Evolutionary conservation across 176 grass and related monocot species (phyloP).

Genomic region (Eremochloa ophiuroides): DNA sequence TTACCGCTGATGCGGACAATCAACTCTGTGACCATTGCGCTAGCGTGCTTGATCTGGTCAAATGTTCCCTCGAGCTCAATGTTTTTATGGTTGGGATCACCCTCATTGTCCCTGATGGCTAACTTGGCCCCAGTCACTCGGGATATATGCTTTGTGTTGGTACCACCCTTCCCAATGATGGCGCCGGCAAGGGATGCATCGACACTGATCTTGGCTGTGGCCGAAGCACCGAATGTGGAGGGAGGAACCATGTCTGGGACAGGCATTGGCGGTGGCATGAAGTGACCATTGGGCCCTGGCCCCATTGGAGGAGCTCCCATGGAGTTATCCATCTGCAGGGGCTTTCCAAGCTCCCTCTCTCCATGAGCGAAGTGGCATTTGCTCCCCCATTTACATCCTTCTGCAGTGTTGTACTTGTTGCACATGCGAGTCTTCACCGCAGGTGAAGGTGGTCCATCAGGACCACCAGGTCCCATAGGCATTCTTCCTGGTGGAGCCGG

Average conservation of each 20-base stretch:
- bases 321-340: constrained; percentile 37
- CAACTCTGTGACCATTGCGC: constrained; percentile 79
- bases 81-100: constrained; percentile 67
- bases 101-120: constrained; percentile 84
- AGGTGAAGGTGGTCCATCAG: constrained; percentile 42
- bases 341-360: constrained; percentile 83
- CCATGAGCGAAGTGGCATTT: constrained; percentile 96
- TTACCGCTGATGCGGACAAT: constrained; percentile 69
- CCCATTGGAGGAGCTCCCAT: constrained; percentile 50
- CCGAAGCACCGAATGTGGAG: constrained; percentile 79
- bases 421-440: constrained; percentile 68
- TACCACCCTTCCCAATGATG: constrained; percentile 90
- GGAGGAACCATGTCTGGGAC: constrained; percentile 42
- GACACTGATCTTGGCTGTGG: constrained; percentile 93
- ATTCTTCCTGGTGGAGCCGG: constrained; percentile 52
- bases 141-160: constrained; percentile 90
- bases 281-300: constrained; percentile 34
- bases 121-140: constrained; percentile 76
- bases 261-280: constrained; percentile 40
- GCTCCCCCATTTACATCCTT: constrained; percentile 91
- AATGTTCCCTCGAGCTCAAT: constrained; percentile 93
- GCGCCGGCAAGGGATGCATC: constrained; percentile 81
- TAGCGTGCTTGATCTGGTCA: constrained; percentile 95
- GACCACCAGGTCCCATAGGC: constrained; percentile 29
- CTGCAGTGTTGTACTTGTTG: constrained; percentile 89